These are phyloP conservation scores for Beauveria sp. DNA, from an alignment of 2,329 filamentous ascomycete species.

Conservation along the genomic window DNA sequence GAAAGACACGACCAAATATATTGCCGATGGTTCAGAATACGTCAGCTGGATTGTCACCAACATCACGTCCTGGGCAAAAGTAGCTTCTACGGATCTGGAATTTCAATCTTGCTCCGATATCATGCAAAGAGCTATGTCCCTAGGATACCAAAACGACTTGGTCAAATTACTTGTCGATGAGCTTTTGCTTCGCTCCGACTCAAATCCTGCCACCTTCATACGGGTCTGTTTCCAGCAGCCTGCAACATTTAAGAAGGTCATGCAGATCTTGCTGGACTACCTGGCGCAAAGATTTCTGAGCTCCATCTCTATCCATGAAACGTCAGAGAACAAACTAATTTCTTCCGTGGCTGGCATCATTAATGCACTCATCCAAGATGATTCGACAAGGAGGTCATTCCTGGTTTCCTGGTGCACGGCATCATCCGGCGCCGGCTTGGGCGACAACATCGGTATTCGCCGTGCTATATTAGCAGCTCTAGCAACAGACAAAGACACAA, in stretches of 20 bases:
- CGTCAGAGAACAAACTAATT: conserved; percentile 31
- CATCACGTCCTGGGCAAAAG: conserved; percentile 40
- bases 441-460: conserved; percentile 56
- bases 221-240: conserved; percentile 23
- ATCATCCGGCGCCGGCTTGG: conserved; percentile 56
- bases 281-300: conserved; percentile 40
- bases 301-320: conserved; percentile 24
- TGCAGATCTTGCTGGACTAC: conserved; percentile 26
- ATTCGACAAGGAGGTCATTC: conserved; percentile 41
- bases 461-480: conserved; percentile 57
- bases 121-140: conserved; percentile 52
- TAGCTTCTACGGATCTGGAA: conserved; percentile 26
- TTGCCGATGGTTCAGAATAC: conserved; percentile 57
- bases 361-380: conserved; percentile 37
- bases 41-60: conserved; percentile 64
- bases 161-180: conserved; percentile 28
- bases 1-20: conserved; percentile 40
- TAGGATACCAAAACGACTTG: conserved; percentile 58
- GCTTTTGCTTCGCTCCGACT: conserved; percentile 28
- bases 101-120: conserved; percentile 38
- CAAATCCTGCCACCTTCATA: conserved; percentile 19
- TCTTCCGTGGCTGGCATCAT: conserved; percentile 54
- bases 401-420: conserved; percentile 59
- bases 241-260: conserved; percentile 20
- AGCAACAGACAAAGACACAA: conserved; percentile 39